Evolutionary conservation across 345 rosid genomes (phyloP), one percentile per base, ranked within the genome.

Genomic region (Bruguiera sexangula): DNA sequence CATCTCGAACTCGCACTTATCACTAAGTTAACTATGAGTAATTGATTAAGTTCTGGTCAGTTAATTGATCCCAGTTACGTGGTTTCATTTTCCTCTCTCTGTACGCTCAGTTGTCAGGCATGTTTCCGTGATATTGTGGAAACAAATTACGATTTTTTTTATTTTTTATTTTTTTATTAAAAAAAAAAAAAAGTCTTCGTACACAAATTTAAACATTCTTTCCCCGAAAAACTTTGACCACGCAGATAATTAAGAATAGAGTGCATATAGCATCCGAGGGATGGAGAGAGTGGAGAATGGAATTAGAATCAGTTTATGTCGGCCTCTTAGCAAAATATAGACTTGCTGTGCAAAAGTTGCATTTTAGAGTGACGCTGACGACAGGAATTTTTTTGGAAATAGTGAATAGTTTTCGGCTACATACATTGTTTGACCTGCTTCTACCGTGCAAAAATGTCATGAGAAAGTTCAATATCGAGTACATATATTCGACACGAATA

Each of bases 241-340:
- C 6, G 8, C 15, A 62, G 55, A 56, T 54, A 22, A 54, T 31
- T 15, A 15, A 59, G 7, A 24, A 18, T 30, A 16, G 51, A 32
- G 57, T 60, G 66, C 19, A 65, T 8, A 48, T 51, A 39, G 80
- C 75, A 71, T 69, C 71, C 22, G 48, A 60, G 30, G 68, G 54
- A 62, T 20, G 60, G 26, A 61, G 65, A 63, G 69, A 76, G 83
- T 77, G 81, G 83, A 77, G 80, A 75, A 80, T 69, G 73, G 78
- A 77, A 80, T 77, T 64, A 65, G 86, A 82, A 82, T 82, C 74
- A 43, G 63, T 74, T 67, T 63, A 73, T 43, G 81, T 76, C 85
- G 80, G 78, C 78, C 85, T 79, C 83, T 70, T 34, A 29, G 11
- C 66, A 62, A 81, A 75, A 75, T 63, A 52, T 22, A 55, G 16